Conservation (phyloP, 2,329 filamentous ascomycete genomes). For the Magnaporthales sp. region DNA sequence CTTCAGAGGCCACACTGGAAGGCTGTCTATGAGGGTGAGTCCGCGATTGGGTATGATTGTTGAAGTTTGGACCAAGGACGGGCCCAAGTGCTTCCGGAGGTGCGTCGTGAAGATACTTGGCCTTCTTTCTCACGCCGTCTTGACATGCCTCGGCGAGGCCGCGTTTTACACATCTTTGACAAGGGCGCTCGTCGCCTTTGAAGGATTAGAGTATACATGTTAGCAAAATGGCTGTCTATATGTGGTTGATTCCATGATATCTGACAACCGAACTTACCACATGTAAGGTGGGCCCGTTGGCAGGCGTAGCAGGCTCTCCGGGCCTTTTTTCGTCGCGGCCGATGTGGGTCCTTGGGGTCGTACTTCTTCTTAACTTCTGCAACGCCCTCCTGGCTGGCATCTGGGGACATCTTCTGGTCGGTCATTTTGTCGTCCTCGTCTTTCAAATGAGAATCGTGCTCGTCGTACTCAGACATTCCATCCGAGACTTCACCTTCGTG, state of each 20-base stretch:
- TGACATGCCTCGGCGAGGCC: constrained; percentile 86
- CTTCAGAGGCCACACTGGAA: constrained; percentile 37
- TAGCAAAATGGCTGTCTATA: not conserved
- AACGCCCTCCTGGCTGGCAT: constrained; percentile 17
- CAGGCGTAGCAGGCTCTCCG: constrained; percentile 93
- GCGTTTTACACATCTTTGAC: constrained; percentile 87
- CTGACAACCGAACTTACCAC: constrained; percentile 54
- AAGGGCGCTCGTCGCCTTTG: constrained; percentile 87
- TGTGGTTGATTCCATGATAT: not conserved
- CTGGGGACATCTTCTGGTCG: constrained; percentile 32
- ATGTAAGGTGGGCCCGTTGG: constrained; percentile 93
- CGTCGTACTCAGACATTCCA: constrained; percentile 47
- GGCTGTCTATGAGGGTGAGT: constrained; percentile 38
- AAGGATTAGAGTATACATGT: constrained; percentile 18
- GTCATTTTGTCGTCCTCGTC: constrained; percentile 46
- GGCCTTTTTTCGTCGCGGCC: constrained; percentile 91
- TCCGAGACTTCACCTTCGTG: constrained; percentile 48
- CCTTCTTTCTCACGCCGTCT: constrained; percentile 96
- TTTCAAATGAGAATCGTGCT: constrained; percentile 31
- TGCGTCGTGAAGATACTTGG: constrained; percentile 96
- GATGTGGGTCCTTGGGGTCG: constrained; percentile 80
- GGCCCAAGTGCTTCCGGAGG: constrained; percentile 82
- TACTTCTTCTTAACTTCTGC: constrained; percentile 57
- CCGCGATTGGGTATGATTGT: constrained; percentile 42
- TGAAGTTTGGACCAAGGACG: constrained; percentile 67